Percentiles rank a stretch among this genome's conserved stretches.
These are phyloP conservation scores for Daucus carota DNA, from an alignment of 129 eudicot species.

Conservation along the genomic window DH1_v3.0 NC_030384.2:49643501-49644000, in stretches of 20 bases:
- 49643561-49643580: neutral
- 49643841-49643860: conserved; percentile 77
- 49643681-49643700: conserved; percentile 28
- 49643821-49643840: conserved; percentile 28
- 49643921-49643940: neutral
- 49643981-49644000: neutral
- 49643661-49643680: conserved; percentile 19
- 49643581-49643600: neutral
- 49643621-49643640: neutral
- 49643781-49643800: conserved; percentile 4
- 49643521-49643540: neutral
- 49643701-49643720: conserved; percentile 32
- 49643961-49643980: neutral
- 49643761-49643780: conserved; percentile 12
- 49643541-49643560: neutral
- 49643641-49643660: neutral
- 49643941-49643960: neutral
- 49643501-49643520: too few relatives aligned
- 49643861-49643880: conserved; percentile 32
- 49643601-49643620: neutral
- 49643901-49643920: neutral
- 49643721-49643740: conserved; percentile 26
- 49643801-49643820: conserved; percentile 17
- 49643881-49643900: neutral
- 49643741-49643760: conserved; percentile 30